Evolutionary conservation across 208 protist genomes (phyloP).

Genomic region (Leishmania major): DNA sequence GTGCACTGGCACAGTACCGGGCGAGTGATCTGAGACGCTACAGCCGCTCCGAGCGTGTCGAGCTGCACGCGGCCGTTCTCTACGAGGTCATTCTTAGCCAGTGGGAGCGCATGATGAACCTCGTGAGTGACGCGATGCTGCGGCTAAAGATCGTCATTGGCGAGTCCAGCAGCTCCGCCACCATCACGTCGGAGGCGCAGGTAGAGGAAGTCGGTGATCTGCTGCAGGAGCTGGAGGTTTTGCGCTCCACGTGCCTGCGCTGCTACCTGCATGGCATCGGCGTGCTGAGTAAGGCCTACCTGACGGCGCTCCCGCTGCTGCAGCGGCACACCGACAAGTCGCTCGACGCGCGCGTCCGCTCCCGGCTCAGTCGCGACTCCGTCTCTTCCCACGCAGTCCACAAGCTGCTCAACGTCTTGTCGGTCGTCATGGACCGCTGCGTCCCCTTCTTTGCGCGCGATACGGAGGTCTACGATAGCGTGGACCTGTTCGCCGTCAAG

Average conservation of each 20-base stretch:
- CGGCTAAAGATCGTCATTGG: conserved; percentile 86
- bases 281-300: conserved; percentile 83
- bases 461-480: conserved; percentile 70
- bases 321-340: conserved; percentile 34
- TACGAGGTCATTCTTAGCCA: conserved; percentile 82
- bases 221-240: conserved; percentile 75
- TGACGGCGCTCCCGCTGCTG: conserved; percentile 67
- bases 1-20: conserved; percentile 60
- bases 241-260: conserved; percentile 61
- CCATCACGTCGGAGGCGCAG: conserved; percentile 48
- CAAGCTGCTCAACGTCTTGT: conserved; percentile 85
- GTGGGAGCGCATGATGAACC: conserved; percentile 75
- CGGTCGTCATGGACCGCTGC: conserved; percentile 80
- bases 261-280: conserved; percentile 79
- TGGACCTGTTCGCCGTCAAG: conserved; percentile 75
- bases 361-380: conserved; percentile 78
- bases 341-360: conserved; percentile 60
- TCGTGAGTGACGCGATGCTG: conserved; percentile 62
- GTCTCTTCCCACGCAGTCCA: conserved; percentile 72
- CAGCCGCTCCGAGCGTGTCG: conserved; percentile 51
- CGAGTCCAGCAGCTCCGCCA: conserved; percentile 65
- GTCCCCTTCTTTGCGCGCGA: conserved; percentile 72
- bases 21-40: conserved; percentile 38
- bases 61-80: conserved; percentile 80
- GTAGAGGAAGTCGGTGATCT: conserved; percentile 68